Conservation (phyloP, 345 rosid species). For the Linum tenue region DNA sequence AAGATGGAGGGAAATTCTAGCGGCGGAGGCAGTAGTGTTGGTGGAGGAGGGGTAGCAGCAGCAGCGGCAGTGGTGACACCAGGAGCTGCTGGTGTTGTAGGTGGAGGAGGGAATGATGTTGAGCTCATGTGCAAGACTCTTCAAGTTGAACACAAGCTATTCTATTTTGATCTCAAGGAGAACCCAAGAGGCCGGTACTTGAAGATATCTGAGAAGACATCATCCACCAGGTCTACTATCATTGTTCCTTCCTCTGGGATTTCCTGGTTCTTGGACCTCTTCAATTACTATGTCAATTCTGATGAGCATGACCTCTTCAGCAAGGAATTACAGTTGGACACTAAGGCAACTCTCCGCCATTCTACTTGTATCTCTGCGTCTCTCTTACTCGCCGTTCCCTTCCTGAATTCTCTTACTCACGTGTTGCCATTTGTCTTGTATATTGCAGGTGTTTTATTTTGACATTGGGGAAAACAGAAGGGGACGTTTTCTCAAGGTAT, state of each 20-base stretch:
- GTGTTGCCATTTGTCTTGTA: neutral
- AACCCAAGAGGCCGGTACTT: slow-evolving; percentile 92
- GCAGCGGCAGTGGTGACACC: slow-evolving; percentile 1
- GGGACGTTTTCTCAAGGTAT: slow-evolving; percentile 90
- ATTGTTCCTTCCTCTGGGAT: slow-evolving; percentile 93
- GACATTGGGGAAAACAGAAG: slow-evolving; percentile 95
- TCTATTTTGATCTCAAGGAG: slow-evolving; percentile 93
- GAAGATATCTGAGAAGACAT: slow-evolving; percentile 94
- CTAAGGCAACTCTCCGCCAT: slow-evolving; percentile 42
- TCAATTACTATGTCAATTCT: slow-evolving; percentile 86
- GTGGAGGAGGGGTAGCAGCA: neutral
- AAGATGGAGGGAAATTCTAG: slow-evolving; percentile 53
- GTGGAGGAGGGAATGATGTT: slow-evolving; percentile 49
- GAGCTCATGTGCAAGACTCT: slow-evolving; percentile 92
- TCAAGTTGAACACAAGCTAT: slow-evolving; percentile 94
- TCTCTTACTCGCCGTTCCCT: neutral
- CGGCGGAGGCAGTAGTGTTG: slow-evolving; percentile 7
- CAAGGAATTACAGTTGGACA: slow-evolving; percentile 96
- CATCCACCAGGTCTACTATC: slow-evolving; percentile 98
- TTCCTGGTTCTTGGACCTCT: slow-evolving; percentile 97
- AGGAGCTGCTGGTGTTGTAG: slow-evolving; percentile 29
- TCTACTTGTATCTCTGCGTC: neutral
- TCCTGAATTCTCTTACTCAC: neutral
- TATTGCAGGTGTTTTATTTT: slow-evolving; percentile 73
- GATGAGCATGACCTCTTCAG: slow-evolving; percentile 82